Percentiles rank a stretch among this genome's conserved stretches.
Conservation (phyloP, 768 basidiomycete species). For the Coprinopsis strossmayeri region DNA sequence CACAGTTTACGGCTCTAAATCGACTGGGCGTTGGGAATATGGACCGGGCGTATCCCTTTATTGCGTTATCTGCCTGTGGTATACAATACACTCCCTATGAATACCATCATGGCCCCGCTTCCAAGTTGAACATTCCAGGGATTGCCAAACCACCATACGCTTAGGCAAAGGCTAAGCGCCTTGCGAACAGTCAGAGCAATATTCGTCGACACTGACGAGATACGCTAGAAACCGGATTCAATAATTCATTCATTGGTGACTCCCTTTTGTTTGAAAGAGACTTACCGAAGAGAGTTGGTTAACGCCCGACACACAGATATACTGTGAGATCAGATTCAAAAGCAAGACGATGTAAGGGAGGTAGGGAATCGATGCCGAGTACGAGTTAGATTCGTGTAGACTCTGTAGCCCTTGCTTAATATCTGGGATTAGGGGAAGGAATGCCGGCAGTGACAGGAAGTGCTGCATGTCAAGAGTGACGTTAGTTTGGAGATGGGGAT, state of each 20-base stretch:
- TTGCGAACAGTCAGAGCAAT: conserved; percentile 77
- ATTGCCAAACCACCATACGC: conserved; percentile 80
- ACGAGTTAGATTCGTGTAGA: conserved; percentile 25
- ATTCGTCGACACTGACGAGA: conserved; percentile 77
- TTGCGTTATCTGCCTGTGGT: conserved; percentile 17
- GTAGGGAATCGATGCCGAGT: conserved; percentile 22
- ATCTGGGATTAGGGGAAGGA: conserved; percentile 53
- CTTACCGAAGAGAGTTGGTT: conserved; percentile 75
- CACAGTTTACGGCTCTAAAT: too few species aligned
- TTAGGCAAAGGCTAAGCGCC: conserved; percentile 72
- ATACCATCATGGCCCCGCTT: conserved; percentile 68
- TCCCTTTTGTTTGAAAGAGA: conserved; percentile 9
- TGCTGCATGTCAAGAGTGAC: too few species aligned
- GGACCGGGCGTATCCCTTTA: too few species aligned
- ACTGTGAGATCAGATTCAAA: conserved; percentile 65
- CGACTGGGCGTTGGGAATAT: too few species aligned
- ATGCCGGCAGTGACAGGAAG: conserved; percentile 70
- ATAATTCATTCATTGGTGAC: neutral
- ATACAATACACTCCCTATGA: conserved; percentile 61
- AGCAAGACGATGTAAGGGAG: conserved; percentile 51
- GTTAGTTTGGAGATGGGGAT: too few species aligned
- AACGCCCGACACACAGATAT: conserved; percentile 78
- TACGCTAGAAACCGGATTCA: conserved; percentile 35
- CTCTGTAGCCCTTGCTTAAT: conserved; percentile 50
- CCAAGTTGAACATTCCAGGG: conserved; percentile 63